A percentile compares a stretch with the other conserved stretches of the same genome.
These are phyloP conservation scores for Aspergillus quadrilineatus DNA, from an alignment of 2,329 filamentous ascomycete species.

Conservation along the genomic window DNA sequence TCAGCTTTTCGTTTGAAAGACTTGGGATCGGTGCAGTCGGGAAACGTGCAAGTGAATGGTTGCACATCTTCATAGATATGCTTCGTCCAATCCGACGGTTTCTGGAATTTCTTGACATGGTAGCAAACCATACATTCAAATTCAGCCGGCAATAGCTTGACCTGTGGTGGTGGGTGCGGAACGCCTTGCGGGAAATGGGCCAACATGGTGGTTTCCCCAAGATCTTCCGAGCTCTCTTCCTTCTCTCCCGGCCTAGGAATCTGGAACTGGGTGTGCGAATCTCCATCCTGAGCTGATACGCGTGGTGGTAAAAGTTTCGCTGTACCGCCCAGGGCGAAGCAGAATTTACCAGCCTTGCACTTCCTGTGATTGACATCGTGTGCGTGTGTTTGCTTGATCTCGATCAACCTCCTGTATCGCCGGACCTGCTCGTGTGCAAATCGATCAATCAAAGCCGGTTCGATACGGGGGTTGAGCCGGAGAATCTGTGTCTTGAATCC, in stretches of 20 bases:
- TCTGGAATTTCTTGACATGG: conserved; percentile 77
- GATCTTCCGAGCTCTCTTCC: conserved; percentile 66
- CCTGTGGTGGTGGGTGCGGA: conserved; percentile 67
- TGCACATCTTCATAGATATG: conserved; percentile 93
- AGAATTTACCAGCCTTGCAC: conserved; percentile 64
- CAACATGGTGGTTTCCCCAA: conserved; percentile 65
- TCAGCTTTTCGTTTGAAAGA: conserved; percentile 95
- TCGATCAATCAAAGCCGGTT: conserved; percentile 70
- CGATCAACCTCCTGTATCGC: conserved; percentile 75
- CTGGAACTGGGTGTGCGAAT: conserved; percentile 56
- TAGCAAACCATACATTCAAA: conserved; percentile 91
- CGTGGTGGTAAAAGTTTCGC: conserved; percentile 61
- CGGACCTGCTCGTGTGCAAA: conserved; percentile 77
- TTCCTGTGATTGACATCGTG: conserved; percentile 55
- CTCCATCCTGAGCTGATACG: conserved; percentile 53
- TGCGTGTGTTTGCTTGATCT: conserved; percentile 68
- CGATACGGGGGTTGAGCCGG: conserved; percentile 70
- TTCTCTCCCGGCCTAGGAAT: conserved; percentile 56
- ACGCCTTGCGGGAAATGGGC: conserved; percentile 80
- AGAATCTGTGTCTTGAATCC: conserved; percentile 76
- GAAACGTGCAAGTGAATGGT: conserved; percentile 90
- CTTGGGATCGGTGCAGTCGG: conserved; percentile 77
- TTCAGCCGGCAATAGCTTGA: conserved; percentile 72
- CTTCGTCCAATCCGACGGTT: conserved; percentile 95
- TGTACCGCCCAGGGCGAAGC: conserved; percentile 66